Conservation (phyloP, 2,329 filamentous ascomycete genomes). For the Microdochium paspali region DNA sequence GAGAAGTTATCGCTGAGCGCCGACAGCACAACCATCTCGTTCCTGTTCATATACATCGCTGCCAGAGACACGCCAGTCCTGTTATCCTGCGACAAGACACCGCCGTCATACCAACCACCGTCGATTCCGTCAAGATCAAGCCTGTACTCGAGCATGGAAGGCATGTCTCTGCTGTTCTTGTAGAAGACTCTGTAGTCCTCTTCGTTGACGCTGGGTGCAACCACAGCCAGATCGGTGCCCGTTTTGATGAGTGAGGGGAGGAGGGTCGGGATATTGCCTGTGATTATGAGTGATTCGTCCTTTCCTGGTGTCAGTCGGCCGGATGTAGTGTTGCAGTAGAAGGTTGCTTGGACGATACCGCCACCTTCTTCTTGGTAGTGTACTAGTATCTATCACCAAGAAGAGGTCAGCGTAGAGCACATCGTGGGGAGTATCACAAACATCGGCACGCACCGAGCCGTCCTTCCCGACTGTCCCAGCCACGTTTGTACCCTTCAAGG, state of each 20-base stretch:
- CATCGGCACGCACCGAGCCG: too few relatives aligned
- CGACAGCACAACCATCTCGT: background rate
- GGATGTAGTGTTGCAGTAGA: background rate
- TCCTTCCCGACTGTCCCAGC: background rate
- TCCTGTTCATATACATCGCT: background rate
- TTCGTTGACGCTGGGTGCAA: background rate
- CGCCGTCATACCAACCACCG: background rate
- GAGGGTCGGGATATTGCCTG: background rate
- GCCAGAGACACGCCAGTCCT: background rate
- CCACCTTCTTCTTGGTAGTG: background rate
- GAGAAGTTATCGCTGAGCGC: background rate
- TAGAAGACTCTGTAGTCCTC: background rate
- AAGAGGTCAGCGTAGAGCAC: background rate
- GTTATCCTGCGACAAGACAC: background rate
- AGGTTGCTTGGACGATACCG: background rate
- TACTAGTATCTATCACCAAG: background rate
- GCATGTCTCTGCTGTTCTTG: background rate
- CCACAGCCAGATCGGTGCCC: background rate
- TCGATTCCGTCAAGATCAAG: background rate
- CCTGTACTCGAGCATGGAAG: background rate
- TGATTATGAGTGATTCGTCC: background rate
- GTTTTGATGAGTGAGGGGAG: background rate
- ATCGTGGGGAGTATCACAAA: background rate
- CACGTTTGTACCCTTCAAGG: background rate
- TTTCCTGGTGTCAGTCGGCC: background rate